phyloP scores from a whole-genome alignment of 208 protist genomes.

The Angomonas deanei region DNA sequence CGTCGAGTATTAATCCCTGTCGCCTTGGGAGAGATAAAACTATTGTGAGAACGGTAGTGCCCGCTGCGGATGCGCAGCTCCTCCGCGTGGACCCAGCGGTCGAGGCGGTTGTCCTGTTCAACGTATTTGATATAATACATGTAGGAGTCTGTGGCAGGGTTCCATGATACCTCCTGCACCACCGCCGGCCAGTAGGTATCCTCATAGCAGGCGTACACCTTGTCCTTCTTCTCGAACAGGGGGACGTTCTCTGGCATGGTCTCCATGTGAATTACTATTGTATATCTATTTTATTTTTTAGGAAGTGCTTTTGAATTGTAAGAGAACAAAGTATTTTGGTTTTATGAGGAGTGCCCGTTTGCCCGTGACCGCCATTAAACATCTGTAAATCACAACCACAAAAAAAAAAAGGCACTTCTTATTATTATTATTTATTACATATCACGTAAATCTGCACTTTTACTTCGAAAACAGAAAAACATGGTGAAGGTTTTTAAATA shows the following conservation, averaged over 20 bases:
- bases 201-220: conserved; percentile 77
- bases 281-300: neutral
- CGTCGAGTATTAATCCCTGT: conserved; percentile 66
- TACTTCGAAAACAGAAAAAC: too few relatives aligned
- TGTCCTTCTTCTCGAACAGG: conserved; percentile 68
- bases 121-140: conserved; percentile 87
- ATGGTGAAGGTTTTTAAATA: too few relatives aligned
- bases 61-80: conserved; percentile 67
- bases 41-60: conserved; percentile 30
- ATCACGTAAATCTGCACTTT: too few relatives aligned
- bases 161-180: conserved; percentile 62
- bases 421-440: too few relatives aligned
- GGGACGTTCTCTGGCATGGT: conserved; percentile 1
- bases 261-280: neutral
- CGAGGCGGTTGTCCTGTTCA: conserved; percentile 85
- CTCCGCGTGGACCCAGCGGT: conserved; percentile 75
- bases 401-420: too few relatives aligned
- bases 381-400: too few relatives aligned
- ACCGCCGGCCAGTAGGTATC: conserved; percentile 74
- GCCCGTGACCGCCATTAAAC: too few relatives aligned
- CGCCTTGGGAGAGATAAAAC: conserved; percentile 19
- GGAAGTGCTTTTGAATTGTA: neutral
- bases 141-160: conserved; percentile 35
- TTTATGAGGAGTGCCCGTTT: too few relatives aligned
- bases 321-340: too few relatives aligned